phyloP scores from a whole-genome alignment of 768 basidiomycete species.

The Phaeotremella skinneri region DNA sequence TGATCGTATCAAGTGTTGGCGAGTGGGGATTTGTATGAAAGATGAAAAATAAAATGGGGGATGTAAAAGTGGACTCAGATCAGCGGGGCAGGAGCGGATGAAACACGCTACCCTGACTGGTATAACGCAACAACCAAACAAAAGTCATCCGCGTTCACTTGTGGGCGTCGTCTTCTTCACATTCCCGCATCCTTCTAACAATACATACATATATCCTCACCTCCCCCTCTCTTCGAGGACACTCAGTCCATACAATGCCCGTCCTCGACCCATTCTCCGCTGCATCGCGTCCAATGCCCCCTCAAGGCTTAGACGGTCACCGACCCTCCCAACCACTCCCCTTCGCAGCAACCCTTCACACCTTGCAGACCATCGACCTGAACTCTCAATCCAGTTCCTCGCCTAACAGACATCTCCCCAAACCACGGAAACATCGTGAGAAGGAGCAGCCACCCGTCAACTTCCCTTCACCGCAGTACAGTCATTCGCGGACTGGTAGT shows the following conservation, averaged over 20 bases:
- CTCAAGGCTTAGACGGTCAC: constrained; percentile 26
- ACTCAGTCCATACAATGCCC: constrained; percentile 32
- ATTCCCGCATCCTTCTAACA: too few relatives aligned
- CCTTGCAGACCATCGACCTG: constrained; percentile 19
- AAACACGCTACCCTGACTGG: too few relatives aligned
- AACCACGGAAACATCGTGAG: constrained; percentile 19
- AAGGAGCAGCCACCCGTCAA: constrained; percentile 11
- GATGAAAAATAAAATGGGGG: too few relatives aligned
- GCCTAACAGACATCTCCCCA: constrained; percentile 14
- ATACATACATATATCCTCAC: too few relatives aligned
- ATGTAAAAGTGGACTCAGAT: too few relatives aligned
- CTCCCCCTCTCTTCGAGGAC: not conserved
- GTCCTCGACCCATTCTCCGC: constrained; percentile 39
- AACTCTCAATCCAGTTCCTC: constrained; percentile 9
- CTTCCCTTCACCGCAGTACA: constrained; percentile 27
- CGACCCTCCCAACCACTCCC: constrained; percentile 25
- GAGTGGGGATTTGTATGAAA: too few relatives aligned
- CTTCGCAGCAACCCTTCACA: constrained; percentile 18
- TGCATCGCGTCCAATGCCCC: constrained; percentile 2
- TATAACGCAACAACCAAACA: too few relatives aligned
- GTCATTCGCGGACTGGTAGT: constrained; percentile 17
- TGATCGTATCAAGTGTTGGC: too few relatives aligned
- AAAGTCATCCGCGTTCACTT: too few relatives aligned
- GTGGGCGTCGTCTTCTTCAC: too few relatives aligned
- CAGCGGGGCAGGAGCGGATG: too few relatives aligned